Evolutionary conservation across 345 rosid species (phyloP), one percentile per base, ranked within the genome.

Genomic region (Euphorbia pulcherrima): DNA sequence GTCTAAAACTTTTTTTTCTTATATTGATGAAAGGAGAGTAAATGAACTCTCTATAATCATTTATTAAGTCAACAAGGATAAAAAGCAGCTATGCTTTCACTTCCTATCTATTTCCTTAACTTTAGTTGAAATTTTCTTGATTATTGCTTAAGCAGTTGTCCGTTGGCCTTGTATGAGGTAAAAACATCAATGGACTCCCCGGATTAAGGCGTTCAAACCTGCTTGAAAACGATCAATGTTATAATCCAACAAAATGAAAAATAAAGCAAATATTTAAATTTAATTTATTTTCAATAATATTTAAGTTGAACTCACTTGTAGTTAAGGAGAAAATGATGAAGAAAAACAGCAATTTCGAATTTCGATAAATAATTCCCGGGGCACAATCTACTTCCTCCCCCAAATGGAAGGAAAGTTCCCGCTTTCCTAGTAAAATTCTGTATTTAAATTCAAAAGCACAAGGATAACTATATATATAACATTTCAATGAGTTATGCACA

Each of bases 291-390:
- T 7, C 5, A 20, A 8, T 27, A 62, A 2, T 3, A 26, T 10
- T 12, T 8, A 9, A 14, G 0, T n/a, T n/a, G 18, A 4, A 80
- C 83, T 60, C 40, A 88, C 96, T 67, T 28, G 73, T 88, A 89
- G 50, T 82, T 79, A 21, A 89, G 90, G 41, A 92, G 87, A 71
- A 92, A 92, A 79, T 89, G 79, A 53, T 92, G 97, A 68, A 92
- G 89, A 63, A 87, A 92, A 20, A 88, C 81, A 8, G 92, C 69
- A 40, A 92, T 86, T 74, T 89, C 97, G 33, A 92, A 85, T 82
- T 86, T 92, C 20, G 94, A 92, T 6, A 92, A 92, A 82, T 89
- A 92, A 59, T 89, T 89, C 76, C 97, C 97, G 11, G 96, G 96
- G 72, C 96, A 92, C 47, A 89, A 62, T 75, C 85, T 79, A 70